phyloP scores from a whole-genome alignment of 257 asterid species.

The Jacaranda copaia region DNA sequence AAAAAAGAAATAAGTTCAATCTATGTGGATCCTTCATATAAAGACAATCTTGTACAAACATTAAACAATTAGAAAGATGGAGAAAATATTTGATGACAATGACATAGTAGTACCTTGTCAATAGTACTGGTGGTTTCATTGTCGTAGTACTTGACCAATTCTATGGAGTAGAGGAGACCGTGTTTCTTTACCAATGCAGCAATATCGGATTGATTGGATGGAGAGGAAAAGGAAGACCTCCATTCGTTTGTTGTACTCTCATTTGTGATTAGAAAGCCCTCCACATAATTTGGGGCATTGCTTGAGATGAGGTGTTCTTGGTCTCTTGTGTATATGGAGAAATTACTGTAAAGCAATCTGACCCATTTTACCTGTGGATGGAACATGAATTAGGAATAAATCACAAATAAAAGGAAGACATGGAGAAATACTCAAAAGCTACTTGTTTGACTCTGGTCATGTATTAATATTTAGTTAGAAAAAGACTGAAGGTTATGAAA shows the following conservation, averaged over 20 bases:
- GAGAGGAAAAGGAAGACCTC: slow-evolving; percentile 45
- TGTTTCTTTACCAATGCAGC: slow-evolving; percentile 27
- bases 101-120: slow-evolving; percentile 35
- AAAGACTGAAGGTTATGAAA: too few species aligned
- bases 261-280: slow-evolving; percentile 40
- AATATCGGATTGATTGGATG: slow-evolving; percentile 34
- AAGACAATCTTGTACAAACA: too few species aligned
- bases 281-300: slow-evolving; percentile 34
- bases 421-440: too few species aligned
- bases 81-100: neutral
- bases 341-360: slow-evolving; percentile 42
- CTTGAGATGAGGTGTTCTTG: slow-evolving; percentile 38
- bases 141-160: slow-evolving; percentile 47
- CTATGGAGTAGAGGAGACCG: slow-evolving; percentile 45
- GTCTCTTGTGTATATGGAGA: slow-evolving; percentile 33
- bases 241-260: slow-evolving; percentile 37
- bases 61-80: too few species aligned
- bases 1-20: too few species aligned
- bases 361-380: slow-evolving; percentile 47
- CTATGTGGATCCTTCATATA: too few species aligned
- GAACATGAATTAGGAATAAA: neutral
- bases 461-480: too few species aligned
- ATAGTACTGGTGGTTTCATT: slow-evolving; percentile 27
- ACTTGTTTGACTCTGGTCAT: too few species aligned
- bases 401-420: neutral